Evolutionary conservation across 768 basidiomycete genomes (phyloP).

Genomic region (Arthromyces matolae): DNA sequence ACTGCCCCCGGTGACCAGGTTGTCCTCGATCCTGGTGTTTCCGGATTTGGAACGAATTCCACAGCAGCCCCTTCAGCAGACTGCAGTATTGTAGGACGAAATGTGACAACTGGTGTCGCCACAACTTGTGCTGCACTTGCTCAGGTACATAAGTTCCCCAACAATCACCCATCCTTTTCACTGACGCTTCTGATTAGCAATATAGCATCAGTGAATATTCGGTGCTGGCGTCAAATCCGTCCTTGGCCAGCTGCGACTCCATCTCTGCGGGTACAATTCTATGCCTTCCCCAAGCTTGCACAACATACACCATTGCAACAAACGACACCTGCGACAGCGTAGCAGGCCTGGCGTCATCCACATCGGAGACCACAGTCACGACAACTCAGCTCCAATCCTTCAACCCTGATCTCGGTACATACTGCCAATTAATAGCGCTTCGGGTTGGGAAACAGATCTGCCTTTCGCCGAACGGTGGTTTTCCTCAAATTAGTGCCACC

Average conservation of each 20-base stretch:
- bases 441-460: too few relatives aligned
- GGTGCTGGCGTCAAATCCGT: not conserved
- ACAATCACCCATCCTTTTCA: not conserved
- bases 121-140: slow-evolving; percentile 3
- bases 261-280: not conserved
- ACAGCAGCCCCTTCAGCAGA: not conserved
- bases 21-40: not conserved
- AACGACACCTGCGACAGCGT: too few relatives aligned
- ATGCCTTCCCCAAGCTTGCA: too few relatives aligned
- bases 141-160: not conserved
- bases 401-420: too few relatives aligned
- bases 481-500: too few relatives aligned
- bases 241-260: not conserved
- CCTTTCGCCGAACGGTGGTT: too few relatives aligned
- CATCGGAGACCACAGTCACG: too few relatives aligned
- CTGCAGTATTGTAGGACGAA: not conserved
- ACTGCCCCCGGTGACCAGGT: not conserved
- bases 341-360: too few relatives aligned
- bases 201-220: slow-evolving; percentile 2
- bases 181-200: not conserved
- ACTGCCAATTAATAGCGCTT: too few relatives aligned
- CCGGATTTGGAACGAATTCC: not conserved
- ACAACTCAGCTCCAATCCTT: too few relatives aligned
- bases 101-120: not conserved
- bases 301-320: too few relatives aligned